phyloP scores from a whole-genome alignment of 345 rosid genomes.

The Bretschneidera sinensis region DNA sequence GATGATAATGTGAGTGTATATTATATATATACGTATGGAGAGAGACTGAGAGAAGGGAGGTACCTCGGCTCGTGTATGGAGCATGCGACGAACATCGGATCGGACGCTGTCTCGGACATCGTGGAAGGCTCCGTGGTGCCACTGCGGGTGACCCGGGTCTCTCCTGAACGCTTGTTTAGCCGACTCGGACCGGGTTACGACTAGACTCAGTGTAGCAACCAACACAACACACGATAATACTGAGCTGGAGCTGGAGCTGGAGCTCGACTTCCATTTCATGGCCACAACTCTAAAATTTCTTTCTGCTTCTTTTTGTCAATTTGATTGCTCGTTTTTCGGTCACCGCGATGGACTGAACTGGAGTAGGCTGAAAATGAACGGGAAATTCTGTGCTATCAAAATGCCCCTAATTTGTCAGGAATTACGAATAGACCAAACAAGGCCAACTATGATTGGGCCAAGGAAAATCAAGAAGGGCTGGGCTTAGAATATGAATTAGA shows the following conservation, averaged over 20 bases:
- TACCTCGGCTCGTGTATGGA: constrained; percentile 98
- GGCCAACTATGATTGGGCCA: too few species aligned
- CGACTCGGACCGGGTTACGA: constrained; percentile 43
- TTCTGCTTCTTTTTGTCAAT: not conserved
- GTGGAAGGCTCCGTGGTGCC: constrained; percentile 99
- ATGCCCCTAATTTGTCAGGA: too few species aligned
- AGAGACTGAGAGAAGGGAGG: not conserved
- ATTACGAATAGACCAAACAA: too few species aligned
- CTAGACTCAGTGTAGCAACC: constrained; percentile 29
- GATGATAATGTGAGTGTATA: not conserved
- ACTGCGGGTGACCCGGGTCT: constrained; percentile 89
- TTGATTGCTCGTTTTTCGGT: too few species aligned
- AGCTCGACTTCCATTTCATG: constrained; percentile 38
- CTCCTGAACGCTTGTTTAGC: constrained; percentile 76
- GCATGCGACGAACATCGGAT: constrained; percentile 90
- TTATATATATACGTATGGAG: not conserved
- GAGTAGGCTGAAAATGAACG: too few species aligned
- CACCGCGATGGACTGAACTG: too few species aligned
- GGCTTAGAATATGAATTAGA: too few species aligned
- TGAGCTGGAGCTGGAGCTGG: constrained; percentile 13
- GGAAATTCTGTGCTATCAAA: too few species aligned
- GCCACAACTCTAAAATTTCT: constrained; percentile 9
- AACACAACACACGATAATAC: constrained; percentile 4
- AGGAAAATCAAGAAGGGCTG: too few species aligned
- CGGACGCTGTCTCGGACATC: constrained; percentile 83